phyloP scores from a whole-genome alignment of 768 basidiomycete genomes.

The Collybia mongolica region DNA sequence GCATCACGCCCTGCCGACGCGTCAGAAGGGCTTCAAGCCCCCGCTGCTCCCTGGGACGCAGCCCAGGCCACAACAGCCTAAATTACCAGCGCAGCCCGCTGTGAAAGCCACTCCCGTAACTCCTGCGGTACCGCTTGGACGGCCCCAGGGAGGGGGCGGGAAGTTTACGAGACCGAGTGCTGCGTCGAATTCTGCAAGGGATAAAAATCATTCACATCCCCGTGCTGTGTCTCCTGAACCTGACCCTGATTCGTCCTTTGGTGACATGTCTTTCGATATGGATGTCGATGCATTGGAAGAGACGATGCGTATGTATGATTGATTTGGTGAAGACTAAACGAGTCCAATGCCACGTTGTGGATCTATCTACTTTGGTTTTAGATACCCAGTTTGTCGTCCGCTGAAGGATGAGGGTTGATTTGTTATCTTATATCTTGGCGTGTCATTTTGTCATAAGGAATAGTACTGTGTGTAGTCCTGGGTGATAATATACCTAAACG shows the following conservation, averaged over 20 bases:
- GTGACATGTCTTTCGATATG: constrained; percentile 23
- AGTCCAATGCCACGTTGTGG: too few species aligned
- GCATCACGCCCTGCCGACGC: constrained; percentile 21
- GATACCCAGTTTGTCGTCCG: too few species aligned
- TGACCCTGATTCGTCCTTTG: constrained; percentile 24
- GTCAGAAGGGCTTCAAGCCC: constrained; percentile 35
- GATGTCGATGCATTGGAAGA: constrained; percentile 19
- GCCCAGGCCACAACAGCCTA: constrained; percentile 12
- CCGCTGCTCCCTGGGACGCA: constrained; percentile 27
- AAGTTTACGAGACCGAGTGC: too few species aligned
- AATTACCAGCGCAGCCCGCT: constrained; percentile 7
- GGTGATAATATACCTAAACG: not conserved
- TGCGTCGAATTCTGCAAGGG: too few species aligned
- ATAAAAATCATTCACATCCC: not conserved
- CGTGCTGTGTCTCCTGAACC: not conserved
- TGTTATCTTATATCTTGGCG: too few species aligned
- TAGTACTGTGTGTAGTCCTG: not conserved
- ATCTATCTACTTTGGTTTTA: too few species aligned
- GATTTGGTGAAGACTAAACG: constrained; percentile 2
- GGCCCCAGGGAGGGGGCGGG: not conserved
- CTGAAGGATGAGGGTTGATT: too few species aligned
- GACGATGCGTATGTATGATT: constrained; percentile 27
- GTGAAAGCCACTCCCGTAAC: not conserved
- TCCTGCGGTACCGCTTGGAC: not conserved
- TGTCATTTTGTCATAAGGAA: not conserved